Base-by-base conservation (phyloP, 441 rosid species). In the Bocquillonia castaneifolia region DNA sequence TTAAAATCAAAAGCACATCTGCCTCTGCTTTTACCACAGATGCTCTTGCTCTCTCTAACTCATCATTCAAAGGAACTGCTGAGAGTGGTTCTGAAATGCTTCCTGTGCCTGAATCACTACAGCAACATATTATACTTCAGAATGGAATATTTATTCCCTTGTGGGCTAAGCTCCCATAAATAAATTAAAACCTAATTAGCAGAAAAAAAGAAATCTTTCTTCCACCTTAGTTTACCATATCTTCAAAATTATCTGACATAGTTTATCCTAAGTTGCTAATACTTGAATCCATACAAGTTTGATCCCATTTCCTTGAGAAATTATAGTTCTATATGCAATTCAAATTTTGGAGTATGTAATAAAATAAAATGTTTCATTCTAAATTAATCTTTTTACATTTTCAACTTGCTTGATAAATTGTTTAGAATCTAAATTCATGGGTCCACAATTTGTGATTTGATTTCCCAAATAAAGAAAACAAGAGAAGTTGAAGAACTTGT, bases 51-150 rank as follows among this genome's bases (percentile, higher is more conserved):
- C 72, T 81, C 78, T 89, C 88, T 77, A 93, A 77, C 73, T 93
- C 97, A 70, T 89, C 99, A 69, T 93, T 91, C 74, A 91, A 77
- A 74, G 92, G 82, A 73, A 89, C 88, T 7, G 93, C 97, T 55
- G 82, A 72, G 26, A 91, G 80, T 73, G 97, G 99, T 85, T 93
- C 96, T 14, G 86, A 55, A 68, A 83, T 78, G 78, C 82, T 83
- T 79, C 87, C 88, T 69, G 64, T 76, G 68, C 97, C 91, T 83
- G 99, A 87, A 82, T 83, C 87, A 85, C 98, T 93, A 80, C 74
- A 80, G 34, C 56, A 80, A 80, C 56, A 80, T 63, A 83, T 74
- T 71, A 75, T 70, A 57, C 70, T 76, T 86, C 75, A 82, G 79
- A 59, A 75, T 62, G 0, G 29, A 66, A 64, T 59, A 67, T 60